Conservation (phyloP, 2,329 filamentous ascomycete species). For the Mycosphaerelloides madeirae region DNA sequence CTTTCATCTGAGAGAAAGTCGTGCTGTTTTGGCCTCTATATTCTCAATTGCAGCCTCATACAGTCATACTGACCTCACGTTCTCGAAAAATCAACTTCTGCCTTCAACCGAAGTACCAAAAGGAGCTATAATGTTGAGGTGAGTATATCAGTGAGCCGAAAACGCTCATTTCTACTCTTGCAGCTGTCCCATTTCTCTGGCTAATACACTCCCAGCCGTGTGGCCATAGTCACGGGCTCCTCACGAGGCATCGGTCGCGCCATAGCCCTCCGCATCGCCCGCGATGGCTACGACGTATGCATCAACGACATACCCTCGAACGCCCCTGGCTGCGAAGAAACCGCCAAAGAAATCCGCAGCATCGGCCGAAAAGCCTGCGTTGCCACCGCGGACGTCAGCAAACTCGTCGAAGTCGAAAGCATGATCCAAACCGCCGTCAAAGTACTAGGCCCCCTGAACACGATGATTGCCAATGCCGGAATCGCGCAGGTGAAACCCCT, state of each 20-base stretch:
- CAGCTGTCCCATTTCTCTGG: not conserved
- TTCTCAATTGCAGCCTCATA: no score
- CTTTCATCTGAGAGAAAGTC: no score
- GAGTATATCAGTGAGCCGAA: no score
- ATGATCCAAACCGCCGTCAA: slow-evolving; percentile 52
- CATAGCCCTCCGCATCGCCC: slow-evolving; percentile 59
- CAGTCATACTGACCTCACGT: no score
- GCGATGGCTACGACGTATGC: slow-evolving; percentile 62
- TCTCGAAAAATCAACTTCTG: no score
- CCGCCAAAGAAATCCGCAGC: slow-evolving; percentile 49
- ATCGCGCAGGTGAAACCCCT: slow-evolving; percentile 55
- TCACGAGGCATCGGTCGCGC: slow-evolving; percentile 49
- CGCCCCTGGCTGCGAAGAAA: slow-evolving; percentile 47
- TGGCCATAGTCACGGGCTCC: slow-evolving; percentile 35
- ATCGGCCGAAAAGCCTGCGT: slow-evolving; percentile 52
- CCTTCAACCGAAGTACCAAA: not conserved
- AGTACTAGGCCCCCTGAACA: slow-evolving; percentile 50
- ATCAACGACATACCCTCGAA: slow-evolving; percentile 59
- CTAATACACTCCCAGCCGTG: slow-evolving; percentile 5
- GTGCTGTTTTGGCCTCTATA: no score
- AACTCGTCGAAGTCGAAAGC: slow-evolving; percentile 47
- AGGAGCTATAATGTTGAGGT: slow-evolving; percentile 1
- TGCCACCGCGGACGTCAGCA: slow-evolving; percentile 59
- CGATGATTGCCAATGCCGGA: slow-evolving; percentile 59
- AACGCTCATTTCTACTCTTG: not conserved